Percentiles rank a stretch among this genome's conserved stretches.
Conservation (phyloP, 1,284 basidiomycete species). For the Gomphus sp. region DNA sequence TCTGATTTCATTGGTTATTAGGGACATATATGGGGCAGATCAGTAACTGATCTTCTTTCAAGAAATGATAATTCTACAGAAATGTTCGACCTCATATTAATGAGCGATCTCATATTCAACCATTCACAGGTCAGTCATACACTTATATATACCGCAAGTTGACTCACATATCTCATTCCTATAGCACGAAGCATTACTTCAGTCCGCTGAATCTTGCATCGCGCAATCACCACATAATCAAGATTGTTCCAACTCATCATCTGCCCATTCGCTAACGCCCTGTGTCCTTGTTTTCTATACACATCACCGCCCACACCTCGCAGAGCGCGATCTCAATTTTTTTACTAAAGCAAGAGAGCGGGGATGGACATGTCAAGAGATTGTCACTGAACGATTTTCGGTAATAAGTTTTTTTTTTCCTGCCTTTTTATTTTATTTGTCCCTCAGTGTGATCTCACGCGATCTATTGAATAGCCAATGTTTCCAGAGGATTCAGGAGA, state of each 20-base stretch:
- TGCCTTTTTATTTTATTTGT: neutral
- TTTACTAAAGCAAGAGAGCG: constrained; percentile 55
- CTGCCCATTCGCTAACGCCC: constrained; percentile 24
- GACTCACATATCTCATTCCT: constrained; percentile 2
- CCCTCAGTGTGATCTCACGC: neutral
- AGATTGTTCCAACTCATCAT: constrained; percentile 10
- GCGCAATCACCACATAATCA: constrained; percentile 10
- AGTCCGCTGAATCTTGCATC: constrained; percentile 35
- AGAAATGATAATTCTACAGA: constrained; percentile 15
- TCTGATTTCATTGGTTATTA: constrained; percentile 20
- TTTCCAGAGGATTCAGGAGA: constrained; percentile 81
- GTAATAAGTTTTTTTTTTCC: constrained; percentile 31
- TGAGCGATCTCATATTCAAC: constrained; percentile 90
- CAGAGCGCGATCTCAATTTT: constrained; percentile 79
- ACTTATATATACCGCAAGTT: neutral
- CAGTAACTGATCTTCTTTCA: constrained; percentile 44
- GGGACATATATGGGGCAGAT: constrained; percentile 90
- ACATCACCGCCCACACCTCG: constrained; percentile 84
- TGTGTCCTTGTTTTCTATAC: constrained; percentile 85
- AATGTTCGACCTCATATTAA: constrained; percentile 72
- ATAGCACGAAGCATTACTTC: constrained; percentile 80
- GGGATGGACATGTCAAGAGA: constrained; percentile 73
- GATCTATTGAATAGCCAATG: constrained; percentile 61
- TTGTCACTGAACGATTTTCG: constrained; percentile 58
- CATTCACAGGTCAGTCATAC: constrained; percentile 56